Percentiles rank a stretch among this genome's conserved stretches.
phyloP scores from a whole-genome alignment of 2,329 filamentous ascomycete genomes.

The Apiospora pterosperma region DNA sequence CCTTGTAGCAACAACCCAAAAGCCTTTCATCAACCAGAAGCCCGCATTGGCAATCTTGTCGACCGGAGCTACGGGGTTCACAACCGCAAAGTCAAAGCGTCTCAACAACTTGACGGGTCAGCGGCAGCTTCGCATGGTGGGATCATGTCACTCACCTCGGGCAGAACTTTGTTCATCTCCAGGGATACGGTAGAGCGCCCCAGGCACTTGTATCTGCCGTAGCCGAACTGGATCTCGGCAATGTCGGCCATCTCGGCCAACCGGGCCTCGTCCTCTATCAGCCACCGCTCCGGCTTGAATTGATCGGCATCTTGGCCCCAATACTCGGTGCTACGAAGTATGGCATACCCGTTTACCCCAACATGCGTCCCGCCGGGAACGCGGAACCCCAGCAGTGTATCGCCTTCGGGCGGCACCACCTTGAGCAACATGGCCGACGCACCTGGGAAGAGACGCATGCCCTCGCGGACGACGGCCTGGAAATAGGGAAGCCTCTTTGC shows the following conservation, averaged over 20 bases:
- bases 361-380: constrained; percentile 34
- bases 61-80: no score
- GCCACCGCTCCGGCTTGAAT: constrained; percentile 43
- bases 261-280: constrained; percentile 28
- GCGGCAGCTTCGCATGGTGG: no score
- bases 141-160: not conserved
- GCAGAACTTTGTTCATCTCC: not conserved
- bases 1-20: no score
- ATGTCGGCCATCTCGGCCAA: constrained; percentile 28
- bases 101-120: no score
- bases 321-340: constrained; percentile 26
- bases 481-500: constrained; percentile 30
- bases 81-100: no score
- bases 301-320: constrained; percentile 33
- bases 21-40: no score
- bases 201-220: constrained; percentile 27
- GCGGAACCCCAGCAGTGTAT: constrained; percentile 24
- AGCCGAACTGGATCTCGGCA: constrained; percentile 36
- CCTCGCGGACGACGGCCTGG: constrained; percentile 29
- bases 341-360: constrained; percentile 30
- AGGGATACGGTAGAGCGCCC: not conserved
- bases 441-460: constrained; percentile 28
- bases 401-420: constrained; percentile 22
- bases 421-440: constrained; percentile 21
- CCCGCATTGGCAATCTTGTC: no score